Conservation (phyloP, 768 basidiomycete genomes). For the Lyophyllum shimeji region DNA sequence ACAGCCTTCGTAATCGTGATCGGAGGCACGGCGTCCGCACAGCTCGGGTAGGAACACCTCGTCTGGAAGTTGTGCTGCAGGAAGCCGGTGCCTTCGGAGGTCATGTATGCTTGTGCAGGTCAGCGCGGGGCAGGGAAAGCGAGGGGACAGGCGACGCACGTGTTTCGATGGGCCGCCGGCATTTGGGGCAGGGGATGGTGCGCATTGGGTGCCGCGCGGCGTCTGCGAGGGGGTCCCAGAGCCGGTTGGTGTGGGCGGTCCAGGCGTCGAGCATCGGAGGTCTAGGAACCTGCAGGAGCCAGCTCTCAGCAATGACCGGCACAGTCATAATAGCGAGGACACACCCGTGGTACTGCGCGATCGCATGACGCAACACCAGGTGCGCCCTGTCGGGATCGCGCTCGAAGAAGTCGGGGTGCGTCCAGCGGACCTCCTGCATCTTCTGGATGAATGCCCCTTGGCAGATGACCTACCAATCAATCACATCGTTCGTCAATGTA, state of each 20-base stretch:
- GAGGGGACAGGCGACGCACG: background rate
- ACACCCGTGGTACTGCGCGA: slow-evolving; percentile 62
- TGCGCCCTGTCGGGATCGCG: slow-evolving; percentile 33
- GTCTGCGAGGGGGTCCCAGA: slow-evolving; percentile 9
- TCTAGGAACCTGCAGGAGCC: slow-evolving; percentile 41
- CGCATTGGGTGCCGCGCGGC: background rate
- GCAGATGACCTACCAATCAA: slow-evolving; percentile 11
- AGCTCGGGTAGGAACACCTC: slow-evolving; percentile 9
- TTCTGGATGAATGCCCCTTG: slow-evolving; percentile 34
- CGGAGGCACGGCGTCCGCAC: background rate
- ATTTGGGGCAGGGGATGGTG: slow-evolving; percentile 2
- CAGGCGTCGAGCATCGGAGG: slow-evolving; percentile 26
- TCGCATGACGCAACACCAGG: slow-evolving; percentile 46
- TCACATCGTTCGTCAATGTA: background rate
- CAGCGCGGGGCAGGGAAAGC: no score
- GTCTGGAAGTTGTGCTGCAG: slow-evolving; percentile 12
- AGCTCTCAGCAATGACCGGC: background rate
- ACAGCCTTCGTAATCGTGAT: background rate
- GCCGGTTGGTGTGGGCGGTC: background rate
- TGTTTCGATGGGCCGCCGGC: background rate
- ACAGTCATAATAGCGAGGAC: background rate
- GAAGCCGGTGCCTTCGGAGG: slow-evolving; percentile 13
- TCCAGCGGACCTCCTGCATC: slow-evolving; percentile 55
- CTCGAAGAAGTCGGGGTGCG: slow-evolving; percentile 40
- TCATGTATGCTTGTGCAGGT: slow-evolving; percentile 9